Base-by-base conservation (phyloP, 2,329 filamentous ascomycete species). In the Botrytis fragariae region DNA sequence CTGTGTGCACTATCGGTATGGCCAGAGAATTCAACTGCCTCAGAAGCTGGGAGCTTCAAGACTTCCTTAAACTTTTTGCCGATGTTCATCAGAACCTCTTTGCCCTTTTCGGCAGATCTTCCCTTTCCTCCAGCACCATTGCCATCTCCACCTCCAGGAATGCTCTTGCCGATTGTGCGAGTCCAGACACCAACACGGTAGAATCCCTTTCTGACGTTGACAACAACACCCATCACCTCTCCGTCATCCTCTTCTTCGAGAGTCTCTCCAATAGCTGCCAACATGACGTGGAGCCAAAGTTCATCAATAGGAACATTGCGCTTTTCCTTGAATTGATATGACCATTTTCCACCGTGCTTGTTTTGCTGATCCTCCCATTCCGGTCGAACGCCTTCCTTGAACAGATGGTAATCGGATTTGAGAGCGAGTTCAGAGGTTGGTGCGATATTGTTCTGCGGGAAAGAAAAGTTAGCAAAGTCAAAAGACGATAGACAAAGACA, bases 271-370 rank as follows among this genome's bases (percentile, higher is more conserved):
- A 99, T 98, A 72, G 95, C 96, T 45, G 93, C 91, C 79, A 99
- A 92, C 91, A 99, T 97, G 76, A 97, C 93, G 83, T 98, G 93
- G 74, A 99, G 90, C 96, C 96, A 99, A 72, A 97, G 88, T 74
- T 95, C 93, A 82, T 99, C 95, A 83, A 98, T 97, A 79, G 95
- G 93, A 82, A 97, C 89, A 78, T 87, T 90, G 81, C 93, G 92
- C 89, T 97, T 98, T 79, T 98, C 94, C 87, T 97, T 97, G 91
- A 97, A 98, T 81, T 93, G 92, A 86, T 97, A 98, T 39, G 95
- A 95, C 96, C 96, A 99, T 85, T 98, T 98, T 85, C 96, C 96
- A 79, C 96, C 96, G 83, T 98, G 94, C 89, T 98, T 99, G 87
- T 99, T 99, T 86, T 98, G 94, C 39, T 90, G 88, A 83, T 99